Evolutionary conservation across 371 early-diverging fungal species (phyloP).

Genomic region (Lichtheimia ornata): DNA sequence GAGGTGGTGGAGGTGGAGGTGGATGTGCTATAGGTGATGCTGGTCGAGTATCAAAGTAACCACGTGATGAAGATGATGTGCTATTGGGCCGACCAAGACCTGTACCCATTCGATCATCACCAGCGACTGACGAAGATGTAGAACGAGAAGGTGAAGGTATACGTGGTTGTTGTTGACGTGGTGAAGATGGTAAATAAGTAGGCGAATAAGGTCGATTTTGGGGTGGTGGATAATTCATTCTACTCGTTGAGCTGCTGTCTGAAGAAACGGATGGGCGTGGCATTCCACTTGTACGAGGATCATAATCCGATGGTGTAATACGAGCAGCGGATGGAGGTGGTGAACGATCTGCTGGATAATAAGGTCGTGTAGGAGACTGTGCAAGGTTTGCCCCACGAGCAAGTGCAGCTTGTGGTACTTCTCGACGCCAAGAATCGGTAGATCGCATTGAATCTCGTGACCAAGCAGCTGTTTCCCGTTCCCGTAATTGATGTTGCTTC

Average conservation of each 20-base stretch:
- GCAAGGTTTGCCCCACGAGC: slow-evolving; percentile 24
- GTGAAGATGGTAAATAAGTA: slow-evolving; percentile 2
- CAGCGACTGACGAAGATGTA: slow-evolving; percentile 14
- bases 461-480: slow-evolving; percentile 26
- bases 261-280: slow-evolving; percentile 41
- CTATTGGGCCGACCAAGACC: slow-evolving; percentile 4
- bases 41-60: slow-evolving; percentile 38
- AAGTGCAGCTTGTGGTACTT: slow-evolving; percentile 42
- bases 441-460: slow-evolving; percentile 17
- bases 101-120: background rate
- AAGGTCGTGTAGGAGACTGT: slow-evolving; percentile 20
- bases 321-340: slow-evolving; percentile 14
- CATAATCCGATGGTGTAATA: slow-evolving; percentile 35
- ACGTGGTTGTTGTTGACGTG: slow-evolving; percentile 10
- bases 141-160: slow-evolving; percentile 47
- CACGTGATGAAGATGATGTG: slow-evolving; percentile 8
- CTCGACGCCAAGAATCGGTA: slow-evolving; percentile 37
- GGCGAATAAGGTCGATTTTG: slow-evolving; percentile 29
- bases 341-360: slow-evolving; percentile 16
- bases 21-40: slow-evolving; percentile 20
- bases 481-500: slow-evolving; percentile 58
- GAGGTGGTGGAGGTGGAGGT: slow-evolving; percentile 14
- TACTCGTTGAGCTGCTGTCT: slow-evolving; percentile 22
- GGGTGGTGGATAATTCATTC: slow-evolving; percentile 20
- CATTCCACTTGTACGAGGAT: slow-evolving; percentile 42